Conservation (phyloP, 2,329 filamentous ascomycete species). For the Curvularia sp. region DNA sequence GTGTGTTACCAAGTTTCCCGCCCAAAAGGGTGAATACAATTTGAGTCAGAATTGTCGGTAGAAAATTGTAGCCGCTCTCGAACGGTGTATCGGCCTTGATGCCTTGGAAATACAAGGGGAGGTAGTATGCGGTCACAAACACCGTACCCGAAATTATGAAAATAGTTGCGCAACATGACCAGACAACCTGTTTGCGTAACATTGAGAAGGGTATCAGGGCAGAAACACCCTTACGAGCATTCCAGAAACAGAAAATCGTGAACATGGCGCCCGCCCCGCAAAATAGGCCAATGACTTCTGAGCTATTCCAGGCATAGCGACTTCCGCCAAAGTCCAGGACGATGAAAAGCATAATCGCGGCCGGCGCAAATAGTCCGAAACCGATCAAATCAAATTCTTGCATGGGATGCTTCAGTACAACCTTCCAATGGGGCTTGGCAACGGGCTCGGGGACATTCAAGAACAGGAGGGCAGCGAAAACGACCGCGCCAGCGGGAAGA, state of each 20-base stretch:
- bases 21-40: slow-evolving; percentile 55
- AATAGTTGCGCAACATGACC: slow-evolving; percentile 53
- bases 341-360: slow-evolving; percentile 58
- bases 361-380: slow-evolving; percentile 54
- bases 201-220: slow-evolving; percentile 65
- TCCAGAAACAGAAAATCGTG: slow-evolving; percentile 60
- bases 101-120: slow-evolving; percentile 75
- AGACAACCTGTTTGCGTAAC: slow-evolving; percentile 24
- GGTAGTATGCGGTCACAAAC: slow-evolving; percentile 69
- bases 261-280: slow-evolving; percentile 57
- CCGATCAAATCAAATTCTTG: slow-evolving; percentile 61
- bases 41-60: slow-evolving; percentile 27
- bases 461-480: slow-evolving; percentile 54
- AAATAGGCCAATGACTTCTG: slow-evolving; percentile 61
- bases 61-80: slow-evolving; percentile 26
- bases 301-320: slow-evolving; percentile 57
- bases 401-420: slow-evolving; percentile 52
- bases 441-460: slow-evolving; percentile 51
- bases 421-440: slow-evolving; percentile 58
- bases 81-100: slow-evolving; percentile 61
- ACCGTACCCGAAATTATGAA: slow-evolving; percentile 67
- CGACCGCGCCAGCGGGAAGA: slow-evolving; percentile 51
- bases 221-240: slow-evolving; percentile 63
- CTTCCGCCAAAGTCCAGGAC: slow-evolving; percentile 60
- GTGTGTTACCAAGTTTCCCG: slow-evolving; percentile 28